Base-by-base conservation (phyloP, 371 early-diverging fungal species). In the Smittium mucronatum region DNA sequence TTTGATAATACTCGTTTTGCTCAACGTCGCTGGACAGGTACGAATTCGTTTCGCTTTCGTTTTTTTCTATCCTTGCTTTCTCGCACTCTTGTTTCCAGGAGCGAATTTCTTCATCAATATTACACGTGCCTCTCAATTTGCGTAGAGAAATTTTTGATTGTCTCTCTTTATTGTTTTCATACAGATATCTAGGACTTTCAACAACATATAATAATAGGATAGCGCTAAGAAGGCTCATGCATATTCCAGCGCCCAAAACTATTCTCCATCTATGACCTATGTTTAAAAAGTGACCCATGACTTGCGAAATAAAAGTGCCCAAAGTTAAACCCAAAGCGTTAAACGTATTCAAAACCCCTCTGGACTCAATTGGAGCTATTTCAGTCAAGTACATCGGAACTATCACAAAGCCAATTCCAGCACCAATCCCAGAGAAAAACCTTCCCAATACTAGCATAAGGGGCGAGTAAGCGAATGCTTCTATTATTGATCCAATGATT, bases 331-430 rank as follows among this genome's bases (percentile, higher is more conserved):
- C 86, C 57, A 94, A 72, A 75, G 94, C 94, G 78, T 93, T 93
- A 65, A 89, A 79, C 29, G 87, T 79, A 33, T 89, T 90, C 67
- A 90, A 84, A 29, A 85, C 79, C 0, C 97, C 98, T 2, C 94
- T 84, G 28, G 77, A 76, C 1, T 81, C 75, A 26, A 81, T 75
- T 0, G 96, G 91, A 17, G 93, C 87, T 64, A 97, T 85, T 73
- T 94, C 93, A 15, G 88, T 81, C 59, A 97, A 78, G 73, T 95
- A 97, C 63, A 88, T 78, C 11, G 97, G 95, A 0, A 91, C 89
- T 32, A 90, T 86, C 32, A 90, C 93, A 2, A 92, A 87, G 1
- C 87, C 86, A 2, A 86, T 80, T 1, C 97, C 98, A 57, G 86
- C 82, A 2, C 89, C 96, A 32, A 96, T 36, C 15, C 99, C 99